Base-by-base conservation (phyloP, 169 alveolate species). In the Eimeria maxima region DNA sequence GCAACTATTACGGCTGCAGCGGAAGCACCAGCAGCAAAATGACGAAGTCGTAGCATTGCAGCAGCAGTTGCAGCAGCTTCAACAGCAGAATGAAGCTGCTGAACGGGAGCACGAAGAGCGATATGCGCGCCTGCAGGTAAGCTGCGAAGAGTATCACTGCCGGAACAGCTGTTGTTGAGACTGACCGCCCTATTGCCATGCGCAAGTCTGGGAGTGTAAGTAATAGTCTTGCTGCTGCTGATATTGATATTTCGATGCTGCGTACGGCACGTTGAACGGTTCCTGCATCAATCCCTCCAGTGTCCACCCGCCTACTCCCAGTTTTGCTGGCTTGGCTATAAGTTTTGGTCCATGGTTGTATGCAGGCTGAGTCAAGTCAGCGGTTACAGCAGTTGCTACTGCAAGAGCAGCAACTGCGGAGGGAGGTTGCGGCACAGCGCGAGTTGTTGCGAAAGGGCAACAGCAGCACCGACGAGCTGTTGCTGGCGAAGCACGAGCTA, bases 361-460 rank as follows among this genome's bases (percentile, higher is more conserved):
- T 81, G 50, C 90, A 81, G 90, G 74, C 90, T n/a, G 90, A 81
- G 47, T 81, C 90, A 53, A 81, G 90, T 74, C 90, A 81, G 47
- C 65, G 90, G 24, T 18, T 81, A 55, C 90, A 81, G 7, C 90
- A 81, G 90, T 24, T 81, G 53, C 71, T 81, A 73, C 90, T 53
- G 69, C 90, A 81, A 73, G 90, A 81, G 50, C 71, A 81, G 73
- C 90, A 50, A 50, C 73, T 81, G 38, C 71, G 90, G 90, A 74
- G 69, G 90, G 90, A 81, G 24, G 73, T 81, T 81, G 90, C 90
- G n/a, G 90, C 90, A 33, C 90, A 81, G 42, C 67, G 90, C 45
- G 69, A 47, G 90, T 27, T 81, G 90, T n/a, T 81, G 33, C 67
- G 90, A 13, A 81, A 81, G n/a, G 90, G 90, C 90, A 81, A 29